Evolutionary conservation across 1,284 basidiomycete species (phyloP).

Genomic region (Gymnopus androsaceus): DNA sequence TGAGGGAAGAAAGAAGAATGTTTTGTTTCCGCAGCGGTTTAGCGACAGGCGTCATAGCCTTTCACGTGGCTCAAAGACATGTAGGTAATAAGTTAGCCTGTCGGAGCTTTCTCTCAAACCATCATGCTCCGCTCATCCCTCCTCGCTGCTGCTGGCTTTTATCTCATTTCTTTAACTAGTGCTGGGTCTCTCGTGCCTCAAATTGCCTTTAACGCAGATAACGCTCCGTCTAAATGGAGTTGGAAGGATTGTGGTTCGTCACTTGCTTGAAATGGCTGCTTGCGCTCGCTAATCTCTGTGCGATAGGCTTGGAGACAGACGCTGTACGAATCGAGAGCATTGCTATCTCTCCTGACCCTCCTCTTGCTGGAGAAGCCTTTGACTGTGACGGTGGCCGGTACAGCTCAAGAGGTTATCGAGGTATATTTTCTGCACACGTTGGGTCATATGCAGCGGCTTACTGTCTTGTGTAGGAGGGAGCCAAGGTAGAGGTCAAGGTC

Average conservation of each 20-base stretch:
- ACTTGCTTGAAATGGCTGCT: not conserved
- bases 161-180: constrained; percentile 36
- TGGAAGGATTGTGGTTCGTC: constrained; percentile 63
- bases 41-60: not conserved
- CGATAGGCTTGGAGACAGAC: constrained; percentile 49
- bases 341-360: constrained; percentile 76
- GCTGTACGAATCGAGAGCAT: constrained; percentile 67
- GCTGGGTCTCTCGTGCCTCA: constrained; percentile 37
- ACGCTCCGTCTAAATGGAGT: constrained; percentile 47
- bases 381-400: constrained; percentile 76
- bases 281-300: constrained; percentile 3
- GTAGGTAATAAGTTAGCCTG: not conserved
- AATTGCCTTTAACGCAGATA: constrained; percentile 36
- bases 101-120: constrained; percentile 8
- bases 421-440: constrained; percentile 42
- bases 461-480: constrained; percentile 69
- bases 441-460: not conserved
- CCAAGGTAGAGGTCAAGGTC: constrained; percentile 83
- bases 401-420: constrained; percentile 61
- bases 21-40: not conserved
- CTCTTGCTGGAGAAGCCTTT: constrained; percentile 80
- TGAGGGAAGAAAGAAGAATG: constrained; percentile 18
- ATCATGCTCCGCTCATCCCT: constrained; percentile 39
- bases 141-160: constrained; percentile 36
- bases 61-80: not conserved